Evolutionary conservation across 495 filamentous ascomycete species (phyloP).

Genomic region (Lasiosphaeria ovina): DNA sequence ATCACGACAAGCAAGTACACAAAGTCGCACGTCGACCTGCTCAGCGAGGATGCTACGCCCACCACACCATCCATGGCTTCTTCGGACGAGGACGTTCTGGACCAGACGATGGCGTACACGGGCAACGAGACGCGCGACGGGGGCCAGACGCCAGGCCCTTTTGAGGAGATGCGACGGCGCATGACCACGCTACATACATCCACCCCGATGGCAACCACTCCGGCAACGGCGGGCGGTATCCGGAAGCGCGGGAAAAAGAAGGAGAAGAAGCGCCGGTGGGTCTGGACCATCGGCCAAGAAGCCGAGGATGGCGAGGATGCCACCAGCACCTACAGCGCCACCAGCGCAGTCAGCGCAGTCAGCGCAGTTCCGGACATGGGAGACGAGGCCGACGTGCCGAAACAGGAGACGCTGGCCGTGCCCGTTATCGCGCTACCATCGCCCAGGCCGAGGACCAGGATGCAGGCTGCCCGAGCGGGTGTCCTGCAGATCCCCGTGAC

Average conservation of each 20-base stretch:
- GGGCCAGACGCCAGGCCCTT: constrained; percentile 55
- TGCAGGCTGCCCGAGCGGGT: constrained; percentile 3
- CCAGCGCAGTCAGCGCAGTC: constrained; percentile 16
- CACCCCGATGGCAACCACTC: constrained; percentile 29
- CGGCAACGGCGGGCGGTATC: constrained; percentile 36
- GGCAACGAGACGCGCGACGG: constrained; percentile 51
- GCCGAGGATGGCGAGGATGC: constrained; percentile 43
- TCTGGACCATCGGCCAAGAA: constrained; percentile 51
- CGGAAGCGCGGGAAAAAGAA: constrained; percentile 43
- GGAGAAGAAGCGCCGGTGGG: constrained; percentile 53
- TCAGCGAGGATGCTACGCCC: constrained; percentile 50
- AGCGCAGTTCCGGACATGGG: constrained; percentile 17
- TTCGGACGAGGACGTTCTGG: constrained; percentile 36
- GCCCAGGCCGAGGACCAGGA: constrained; percentile 17
- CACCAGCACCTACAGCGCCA: constrained; percentile 26
- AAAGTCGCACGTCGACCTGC: constrained; percentile 55
- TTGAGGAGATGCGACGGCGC: constrained; percentile 55
- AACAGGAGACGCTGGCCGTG: constrained; percentile 9
- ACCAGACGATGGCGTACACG: constrained; percentile 49
- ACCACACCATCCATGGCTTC: constrained; percentile 39
- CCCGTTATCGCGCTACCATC: constrained; percentile 23
- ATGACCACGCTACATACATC: constrained; percentile 46
- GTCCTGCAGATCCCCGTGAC: not conserved
- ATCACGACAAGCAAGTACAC: constrained; percentile 55
- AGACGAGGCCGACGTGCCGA: not conserved